These are phyloP conservation scores for Trichophyton verrucosum DNA, from an alignment of 2,329 filamentous ascomycete species.

Conservation along the genomic window DNA sequence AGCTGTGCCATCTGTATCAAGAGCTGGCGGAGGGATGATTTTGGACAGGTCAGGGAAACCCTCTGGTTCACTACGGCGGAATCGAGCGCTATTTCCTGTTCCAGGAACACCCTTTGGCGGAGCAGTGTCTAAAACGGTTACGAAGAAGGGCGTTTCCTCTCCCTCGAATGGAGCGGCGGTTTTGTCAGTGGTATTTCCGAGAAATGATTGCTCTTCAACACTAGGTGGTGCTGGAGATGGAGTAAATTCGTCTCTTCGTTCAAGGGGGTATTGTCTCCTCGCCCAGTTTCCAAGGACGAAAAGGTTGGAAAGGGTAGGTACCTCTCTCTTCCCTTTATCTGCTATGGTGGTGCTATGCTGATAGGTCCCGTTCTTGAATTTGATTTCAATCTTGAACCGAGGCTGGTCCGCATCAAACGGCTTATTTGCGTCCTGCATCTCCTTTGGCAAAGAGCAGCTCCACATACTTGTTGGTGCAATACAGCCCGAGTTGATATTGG, in stretches of 20 bases:
- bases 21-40: constrained; percentile 50
- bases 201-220: constrained; percentile 60
- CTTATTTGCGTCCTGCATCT: constrained; percentile 52
- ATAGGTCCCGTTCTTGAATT: constrained; percentile 43
- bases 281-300: background rate
- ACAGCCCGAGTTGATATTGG: constrained; percentile 53
- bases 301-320: background rate
- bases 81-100: constrained; percentile 21
- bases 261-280: constrained; percentile 4
- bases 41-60: constrained; percentile 37
- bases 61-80: constrained; percentile 6
- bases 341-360: constrained; percentile 50
- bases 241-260: constrained; percentile 25
- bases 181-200: constrained; percentile 75
- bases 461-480: constrained; percentile 62
- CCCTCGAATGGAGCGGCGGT: constrained; percentile 60
- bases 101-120: constrained; percentile 17
- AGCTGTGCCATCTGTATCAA: constrained; percentile 58
- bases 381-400: constrained; percentile 67
- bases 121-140: constrained; percentile 50
- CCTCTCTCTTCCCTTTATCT: constrained; percentile 17
- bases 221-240: constrained; percentile 38
- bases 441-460: constrained; percentile 76
- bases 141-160: constrained; percentile 79
- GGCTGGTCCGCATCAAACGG: constrained; percentile 58